Evolutionary conservation across 139 green algal genomes (phyloP), one percentile per base, ranked within the genome.

Genomic region (Zygnema cylindricum): DNA sequence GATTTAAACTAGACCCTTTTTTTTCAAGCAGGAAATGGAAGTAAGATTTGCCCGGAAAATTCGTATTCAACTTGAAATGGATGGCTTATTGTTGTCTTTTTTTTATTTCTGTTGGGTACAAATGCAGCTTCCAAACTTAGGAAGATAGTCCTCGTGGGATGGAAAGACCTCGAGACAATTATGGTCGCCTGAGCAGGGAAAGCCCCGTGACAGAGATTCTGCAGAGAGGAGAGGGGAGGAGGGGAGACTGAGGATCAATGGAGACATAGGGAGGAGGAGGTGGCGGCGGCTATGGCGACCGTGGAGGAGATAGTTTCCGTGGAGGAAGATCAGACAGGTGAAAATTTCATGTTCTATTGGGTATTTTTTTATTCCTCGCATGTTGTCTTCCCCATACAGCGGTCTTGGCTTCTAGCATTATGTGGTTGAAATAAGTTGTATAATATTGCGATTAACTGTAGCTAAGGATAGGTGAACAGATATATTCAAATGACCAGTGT

Each of bases 151-250:
- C 32, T 11, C 32, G 76, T 2, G 76, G 32, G 30, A 83, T 32
- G 76, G 76, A 83, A n/a, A 83, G 76, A 49, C 2, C 7, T 82
- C 40, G 75, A 33, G 76, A 83, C 76, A 83, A 83, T 33, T 83
- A 83, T 54, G 76, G 76, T n/a, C 76, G 76, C n/a, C 69, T 83
- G 33, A 1, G 1, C 2, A 38, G 42, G 2, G 75, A 23, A 40
- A 32, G 75, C 7, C 2, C 38, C n/a, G 75, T 25, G 3, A 82
- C 41, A 16, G 75, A n/a, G 75, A 63, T 43, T n/a, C n/a, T n/a
- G n/a, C n/a, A n/a, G n/a, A n/a, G n/a, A n/a, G n/a, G n/a, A n/a
- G n/a, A n/a, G n/a, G n/a, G n/a, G n/a, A n/a, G n/a, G n/a, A n/a
- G n/a, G n/a, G n/a, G n/a, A n/a, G n/a, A n/a, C n/a, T n/a, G n/a